Evolutionary conservation across 129 eudicot genomes (phyloP), one percentile per base, ranked within the genome.

Genomic region (Deinandra increscens): DNA sequence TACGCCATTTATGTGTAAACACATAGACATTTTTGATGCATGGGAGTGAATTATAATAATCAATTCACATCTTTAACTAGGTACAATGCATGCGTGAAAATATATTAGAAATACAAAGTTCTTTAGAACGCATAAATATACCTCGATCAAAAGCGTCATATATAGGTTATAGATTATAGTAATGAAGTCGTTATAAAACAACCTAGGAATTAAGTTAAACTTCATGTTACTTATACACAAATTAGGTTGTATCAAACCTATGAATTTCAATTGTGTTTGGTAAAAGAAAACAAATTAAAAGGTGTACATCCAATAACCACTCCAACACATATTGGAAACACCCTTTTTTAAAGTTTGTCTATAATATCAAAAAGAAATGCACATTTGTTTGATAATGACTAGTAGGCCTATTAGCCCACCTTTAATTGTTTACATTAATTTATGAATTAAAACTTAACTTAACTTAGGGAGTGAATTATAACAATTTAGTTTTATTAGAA

Each of bases 281-380:
- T 20, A 45, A 72, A 72, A 46, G 10, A 66, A 56, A 71, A 59
- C 45, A 42, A 29, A 71, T n/a, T n/a, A n/a, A n/a, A n/a, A 29
- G 61, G 72, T 67, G 61, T 15, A 15, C 17, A 45, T 55, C 31
- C 31, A 26, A 26, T 26, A 26, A 26, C 62, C 63, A 62, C 77
- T 73, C n/a, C 41, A 62, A 71, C 39, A 73, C 38, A 48, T 46
- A 62, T 73, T 48, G 63, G 70, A 48, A 34, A 62, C 63, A 46
- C 70, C 62, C 62, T 61, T 54, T 37, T n/a, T 10, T n/a, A 73
- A 62, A 36, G 63, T 36, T n/a, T 20, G 64, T 15, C 64, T 64
- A 73, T n/a, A 63, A 51, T 63, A 73, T 10, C 41, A 49, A 29
- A 60, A 73, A 50, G 64, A 58, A 64, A 65, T 39, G 4, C 18